These are phyloP conservation scores for Puya raimondii DNA, from an alignment of 176 grass and related monocot genomes.

Conservation along the genomic window DNA sequence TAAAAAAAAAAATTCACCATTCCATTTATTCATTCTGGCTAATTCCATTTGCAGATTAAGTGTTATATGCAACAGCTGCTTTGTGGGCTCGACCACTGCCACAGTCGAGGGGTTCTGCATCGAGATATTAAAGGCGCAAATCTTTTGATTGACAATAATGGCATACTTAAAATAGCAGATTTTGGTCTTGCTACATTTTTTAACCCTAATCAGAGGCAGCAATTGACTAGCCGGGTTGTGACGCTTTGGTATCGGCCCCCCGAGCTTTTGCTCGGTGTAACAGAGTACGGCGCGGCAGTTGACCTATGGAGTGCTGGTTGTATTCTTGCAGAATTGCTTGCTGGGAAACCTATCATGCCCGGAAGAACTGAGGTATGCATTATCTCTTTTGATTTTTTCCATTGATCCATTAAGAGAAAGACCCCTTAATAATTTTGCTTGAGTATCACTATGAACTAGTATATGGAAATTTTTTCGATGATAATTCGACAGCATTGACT, in stretches of 20 bases:
- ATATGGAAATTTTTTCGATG: too few species aligned
- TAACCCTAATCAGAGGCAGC: constrained; percentile 84
- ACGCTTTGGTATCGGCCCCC: constrained; percentile 98
- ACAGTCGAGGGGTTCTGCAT: constrained; percentile 77
- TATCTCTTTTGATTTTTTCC: background rate
- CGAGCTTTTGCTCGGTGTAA: constrained; percentile 88
- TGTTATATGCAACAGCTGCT: constrained; percentile 95
- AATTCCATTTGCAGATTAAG: constrained; percentile 66
- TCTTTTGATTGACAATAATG: constrained; percentile 86
- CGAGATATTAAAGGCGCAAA: constrained; percentile 97
- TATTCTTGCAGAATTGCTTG: constrained; percentile 88
- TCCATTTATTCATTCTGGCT: constrained; percentile 20
- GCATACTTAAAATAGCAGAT: constrained; percentile 96
- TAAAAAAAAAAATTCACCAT: background rate
- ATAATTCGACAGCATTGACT: too few species aligned
- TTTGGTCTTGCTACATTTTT: constrained; percentile 95
- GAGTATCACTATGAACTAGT: too few species aligned
- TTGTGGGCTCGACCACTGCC: constrained; percentile 88
- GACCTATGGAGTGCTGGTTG: constrained; percentile 98
- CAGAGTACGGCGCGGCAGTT: constrained; percentile 76
- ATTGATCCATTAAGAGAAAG: constrained; percentile 11
- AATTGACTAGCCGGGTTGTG: constrained; percentile 88
- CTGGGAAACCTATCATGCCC: constrained; percentile 98
- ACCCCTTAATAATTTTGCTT: too few species aligned
- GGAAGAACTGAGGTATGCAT: constrained; percentile 87